phyloP scores from a whole-genome alignment of 805 yeast species.

The Sugiyamaella smithiae region DNA sequence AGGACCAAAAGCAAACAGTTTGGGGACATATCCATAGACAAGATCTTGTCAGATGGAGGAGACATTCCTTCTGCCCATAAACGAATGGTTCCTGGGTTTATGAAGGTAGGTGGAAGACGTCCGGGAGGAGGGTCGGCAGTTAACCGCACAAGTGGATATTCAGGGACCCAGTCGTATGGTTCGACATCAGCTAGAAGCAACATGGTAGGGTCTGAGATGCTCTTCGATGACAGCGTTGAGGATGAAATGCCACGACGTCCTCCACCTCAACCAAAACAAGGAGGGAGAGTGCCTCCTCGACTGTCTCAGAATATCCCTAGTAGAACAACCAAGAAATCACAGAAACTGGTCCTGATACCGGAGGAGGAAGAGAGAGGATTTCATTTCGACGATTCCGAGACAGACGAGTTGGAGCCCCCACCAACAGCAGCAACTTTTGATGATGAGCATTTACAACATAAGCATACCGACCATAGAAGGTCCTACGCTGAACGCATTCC shows the following conservation, averaged over 20 bases:
- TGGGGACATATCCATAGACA: constrained; percentile 78
- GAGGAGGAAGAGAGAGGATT: constrained; percentile 34
- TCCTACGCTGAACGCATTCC: constrained; percentile 38
- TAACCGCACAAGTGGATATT: neutral
- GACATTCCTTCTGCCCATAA: constrained; percentile 84
- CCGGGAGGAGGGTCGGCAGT: constrained; percentile 1
- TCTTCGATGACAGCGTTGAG: neutral
- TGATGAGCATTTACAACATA: constrained; percentile 6
- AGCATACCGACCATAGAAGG: constrained; percentile 11
- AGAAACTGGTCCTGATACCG: constrained; percentile 82
- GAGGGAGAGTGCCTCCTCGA: constrained; percentile 12
- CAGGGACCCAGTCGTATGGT: neutral
- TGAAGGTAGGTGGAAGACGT: constrained; percentile 3
- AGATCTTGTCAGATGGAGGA: constrained; percentile 69
- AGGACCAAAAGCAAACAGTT: constrained; percentile 48
- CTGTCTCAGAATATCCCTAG: constrained; percentile 32
- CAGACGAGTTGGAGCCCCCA: constrained; percentile 28
- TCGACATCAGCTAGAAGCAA: neutral
- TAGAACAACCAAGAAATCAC: constrained; percentile 82
- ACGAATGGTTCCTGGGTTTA: constrained; percentile 37
- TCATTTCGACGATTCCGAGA: constrained; percentile 24
- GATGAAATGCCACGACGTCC: neutral
- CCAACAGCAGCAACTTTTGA: constrained; percentile 17
- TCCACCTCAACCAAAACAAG: neutral
- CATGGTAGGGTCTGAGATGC: neutral